Conservation (phyloP, 129 eudicot genomes). For the Silybum marianum region DNA sequence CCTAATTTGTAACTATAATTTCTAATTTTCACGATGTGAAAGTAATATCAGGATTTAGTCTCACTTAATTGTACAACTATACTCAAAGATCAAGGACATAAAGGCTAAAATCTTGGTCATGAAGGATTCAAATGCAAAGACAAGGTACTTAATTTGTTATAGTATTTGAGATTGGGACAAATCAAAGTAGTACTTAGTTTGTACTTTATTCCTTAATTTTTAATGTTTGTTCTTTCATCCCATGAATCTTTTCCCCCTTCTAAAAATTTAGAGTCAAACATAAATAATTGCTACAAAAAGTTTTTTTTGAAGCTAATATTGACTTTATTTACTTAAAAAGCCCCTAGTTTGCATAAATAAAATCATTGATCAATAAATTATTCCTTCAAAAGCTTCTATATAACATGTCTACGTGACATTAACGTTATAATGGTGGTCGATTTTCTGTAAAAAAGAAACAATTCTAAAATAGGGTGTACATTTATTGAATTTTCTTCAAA, state of each 20-base stretch:
- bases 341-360: neutral
- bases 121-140: slow-evolving; percentile 25
- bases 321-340: neutral
- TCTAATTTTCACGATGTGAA: neutral
- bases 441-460: neutral
- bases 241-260: slow-evolving; percentile 14
- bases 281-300: slow-evolving; percentile 7
- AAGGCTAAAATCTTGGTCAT: neutral
- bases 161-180: slow-evolving; percentile 30
- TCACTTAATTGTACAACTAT: neutral
- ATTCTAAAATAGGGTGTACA: neutral
- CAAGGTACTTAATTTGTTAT: slow-evolving; percentile 25
- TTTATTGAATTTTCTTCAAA: neutral
- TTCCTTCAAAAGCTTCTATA: neutral
- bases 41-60: neutral
- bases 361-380: neutral
- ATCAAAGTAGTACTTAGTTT: slow-evolving; percentile 33
- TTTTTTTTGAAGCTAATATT: neutral
- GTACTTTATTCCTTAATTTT: slow-evolving; percentile 42
- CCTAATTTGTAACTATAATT: neutral
- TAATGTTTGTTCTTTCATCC: slow-evolving; percentile 33
- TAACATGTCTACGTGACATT: neutral
- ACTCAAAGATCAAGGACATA: neutral
- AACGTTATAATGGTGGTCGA: neutral
- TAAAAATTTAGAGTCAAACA: neutral